Conservation (phyloP, 768 basidiomycete species). For the Phlebiopsis gigantea region DNA sequence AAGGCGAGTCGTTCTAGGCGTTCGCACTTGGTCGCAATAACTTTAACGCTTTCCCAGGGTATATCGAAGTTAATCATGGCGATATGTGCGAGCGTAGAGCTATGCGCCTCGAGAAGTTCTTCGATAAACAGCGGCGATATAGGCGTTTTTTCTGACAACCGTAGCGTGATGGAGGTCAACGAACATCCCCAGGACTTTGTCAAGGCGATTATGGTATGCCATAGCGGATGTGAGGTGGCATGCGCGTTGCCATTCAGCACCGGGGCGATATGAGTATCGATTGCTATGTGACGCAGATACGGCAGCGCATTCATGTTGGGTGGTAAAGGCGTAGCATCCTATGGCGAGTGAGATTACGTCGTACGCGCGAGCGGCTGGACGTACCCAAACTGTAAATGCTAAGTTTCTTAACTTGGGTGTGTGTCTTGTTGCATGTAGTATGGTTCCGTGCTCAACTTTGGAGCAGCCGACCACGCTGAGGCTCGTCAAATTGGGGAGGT, state of each 20-base stretch:
- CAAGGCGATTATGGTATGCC: slow-evolving; percentile 26
- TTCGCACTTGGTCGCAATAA: slow-evolving; percentile 38
- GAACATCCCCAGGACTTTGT: slow-evolving; percentile 31
- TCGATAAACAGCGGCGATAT: slow-evolving; percentile 36
- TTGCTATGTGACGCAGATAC: slow-evolving; percentile 43
- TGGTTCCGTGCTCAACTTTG: slow-evolving; percentile 45
- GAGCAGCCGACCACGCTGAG: slow-evolving; percentile 61
- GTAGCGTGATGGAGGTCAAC: slow-evolving; percentile 32
- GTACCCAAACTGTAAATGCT: slow-evolving; percentile 55
- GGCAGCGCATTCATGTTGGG: slow-evolving; percentile 28
- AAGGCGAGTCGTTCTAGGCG: slow-evolving; percentile 47
- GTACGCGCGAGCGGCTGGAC: slow-evolving; percentile 17
- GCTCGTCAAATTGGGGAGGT: slow-evolving; percentile 48
- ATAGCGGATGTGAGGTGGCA: slow-evolving; percentile 21
- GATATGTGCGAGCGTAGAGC: slow-evolving; percentile 36
- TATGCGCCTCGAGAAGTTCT: slow-evolving; percentile 38
- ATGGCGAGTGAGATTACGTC: slow-evolving; percentile 7
- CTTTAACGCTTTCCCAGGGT: slow-evolving; percentile 31
- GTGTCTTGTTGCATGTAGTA: slow-evolving; percentile 40
- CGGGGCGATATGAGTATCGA: slow-evolving; percentile 45
- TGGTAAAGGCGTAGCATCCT: slow-evolving; percentile 12
- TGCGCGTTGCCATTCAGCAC: slow-evolving; percentile 21
- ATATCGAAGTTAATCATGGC: slow-evolving; percentile 44
- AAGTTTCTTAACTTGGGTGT: slow-evolving; percentile 56
- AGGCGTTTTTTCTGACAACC: slow-evolving; percentile 38